phyloP scores from a whole-genome alignment of 805 yeast genomes.

The Myxozyma neotropica region DNA sequence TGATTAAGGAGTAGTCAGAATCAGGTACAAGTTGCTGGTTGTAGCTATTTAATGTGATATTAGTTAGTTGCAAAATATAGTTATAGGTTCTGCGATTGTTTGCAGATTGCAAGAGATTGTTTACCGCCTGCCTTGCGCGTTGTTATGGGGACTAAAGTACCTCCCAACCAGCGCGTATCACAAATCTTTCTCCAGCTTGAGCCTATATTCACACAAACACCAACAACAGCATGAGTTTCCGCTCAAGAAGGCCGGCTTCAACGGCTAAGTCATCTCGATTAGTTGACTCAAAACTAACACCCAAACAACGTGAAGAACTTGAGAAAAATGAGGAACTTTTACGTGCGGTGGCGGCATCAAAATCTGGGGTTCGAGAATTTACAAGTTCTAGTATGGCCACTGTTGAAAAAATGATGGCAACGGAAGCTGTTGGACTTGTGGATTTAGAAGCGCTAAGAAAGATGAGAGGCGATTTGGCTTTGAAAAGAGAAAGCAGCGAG shows the following conservation, averaged over 20 bases:
- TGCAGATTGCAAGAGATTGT: background rate
- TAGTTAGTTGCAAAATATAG: too few species aligned
- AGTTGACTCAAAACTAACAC: background rate
- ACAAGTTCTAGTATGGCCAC: conserved; percentile 2
- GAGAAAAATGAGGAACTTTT: conserved; percentile 5
- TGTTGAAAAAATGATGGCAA: conserved; percentile 19
- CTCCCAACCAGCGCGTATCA: background rate
- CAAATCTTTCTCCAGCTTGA: background rate
- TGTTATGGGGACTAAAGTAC: too few species aligned
- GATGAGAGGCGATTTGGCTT: conserved; percentile 14
- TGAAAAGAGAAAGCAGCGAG: background rate
- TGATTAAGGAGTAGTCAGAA: too few species aligned
- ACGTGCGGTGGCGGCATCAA: conserved; percentile 16
- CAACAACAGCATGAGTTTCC: background rate
- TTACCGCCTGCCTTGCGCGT: background rate
- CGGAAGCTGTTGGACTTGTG: conserved; percentile 24
- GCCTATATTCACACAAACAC: background rate
- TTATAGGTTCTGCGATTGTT: too few species aligned
- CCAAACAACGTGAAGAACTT: conserved; percentile 12
- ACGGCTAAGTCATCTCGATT: too few species aligned
- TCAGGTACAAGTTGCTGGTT: background rate
- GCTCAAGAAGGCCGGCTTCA: background rate
- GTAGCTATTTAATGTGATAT: too few species aligned
- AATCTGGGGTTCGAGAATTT: conserved; percentile 20
- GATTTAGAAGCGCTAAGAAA: conserved; percentile 9